Evolutionary conservation across 768 basidiomycete species (phyloP), one percentile per base, ranked within the genome.

Genomic region (Artomyces pyxidatus): DNA sequence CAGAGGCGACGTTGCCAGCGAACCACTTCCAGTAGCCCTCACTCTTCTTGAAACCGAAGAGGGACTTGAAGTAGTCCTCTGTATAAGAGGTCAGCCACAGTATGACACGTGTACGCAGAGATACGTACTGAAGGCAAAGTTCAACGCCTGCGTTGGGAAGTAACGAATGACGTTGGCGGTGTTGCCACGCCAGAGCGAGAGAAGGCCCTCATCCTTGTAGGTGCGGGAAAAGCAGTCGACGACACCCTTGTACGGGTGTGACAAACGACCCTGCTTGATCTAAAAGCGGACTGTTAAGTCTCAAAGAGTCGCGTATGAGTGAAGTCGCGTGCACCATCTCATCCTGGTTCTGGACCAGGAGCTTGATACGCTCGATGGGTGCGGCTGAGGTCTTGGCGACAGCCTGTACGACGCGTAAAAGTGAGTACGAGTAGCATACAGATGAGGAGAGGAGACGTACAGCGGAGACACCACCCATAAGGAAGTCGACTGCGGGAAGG

Each of bases 91-190:
- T 58, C n/a, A 63, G 60, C 49, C 45, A 2, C 4, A 16, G 46
- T 2, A 29, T 17, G 11, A 41, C 6, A 26, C 14, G 35, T n/a
- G 29, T 0, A 39, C 35, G 14, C 1, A 1, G 21, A 51, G 42
- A 59, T 37, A 81, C 92, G 61, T 60, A 96, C 89, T 98, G 87
- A 97, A 98, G 68, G 95, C 95, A 64, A 99, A 98, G 88, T 99
- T 99, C 62, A 98, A 74, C 35, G 96, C 96, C 71, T 99, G 95
- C 50, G 96, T 99, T 45, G 96, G 96, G 92, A 99, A 99, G 88
- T 99, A 99, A 68, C 96, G 94, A 76, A 99, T 96, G 73, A 99
- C 96, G 75, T 99, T 99, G 81, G 96, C 95, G 51, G 95, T 98
- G 84, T 99, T 99, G 71, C 96, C 96, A 75, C 96, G 77, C 96